Evolutionary conservation across 768 basidiomycete species (phyloP), one percentile per base, ranked within the genome.

Genomic region (Suillus paluster): DNA sequence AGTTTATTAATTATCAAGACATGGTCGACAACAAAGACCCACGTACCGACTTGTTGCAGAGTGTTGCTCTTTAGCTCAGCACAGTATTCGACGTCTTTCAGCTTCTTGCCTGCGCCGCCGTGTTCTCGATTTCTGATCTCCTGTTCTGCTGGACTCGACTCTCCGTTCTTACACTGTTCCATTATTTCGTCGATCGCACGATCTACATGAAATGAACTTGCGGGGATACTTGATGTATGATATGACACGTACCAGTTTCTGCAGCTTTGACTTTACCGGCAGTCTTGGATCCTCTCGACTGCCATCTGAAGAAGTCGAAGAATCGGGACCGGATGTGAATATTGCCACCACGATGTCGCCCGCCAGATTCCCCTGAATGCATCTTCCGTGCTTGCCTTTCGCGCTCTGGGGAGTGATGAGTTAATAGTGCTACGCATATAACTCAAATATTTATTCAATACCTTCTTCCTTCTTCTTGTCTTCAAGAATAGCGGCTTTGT

Each of bases 61-160:
- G 59, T 41, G 11, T 58, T 60, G 3, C 27, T 36, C 30, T 44
- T 62, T 17, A 48, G 52, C 21, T 42, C 39, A 39, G 60, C 30
- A 44, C 65, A 66, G n/a, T 66, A 66, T 53, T 59, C 45, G 14
- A 66, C 65, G 23, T 64, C 55, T 25, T 55, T 42, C 41, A 21
- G 38, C 58, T 66, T 66, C 45, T 62, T 66, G 34, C 38, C 49
- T 19, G 63, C 57, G 45, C 55, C 57, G 3, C 44, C 17, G 19
- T 64, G 44, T 17, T 63, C 63, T 27, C 19, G 25, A 42, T 64
- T 58, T 12, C 59, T 45, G 30, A 57, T 49, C 27, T 49, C 27
- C 17, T 42, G 36, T 53, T 52, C 50, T 17, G 36, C 9, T 54
- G 1, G 15, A 9, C 15, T 54, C 9, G 53, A 34, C 10, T 54